Conservation (phyloP, 176 grass and related monocot genomes). For the Pharus latifolius region DNA sequence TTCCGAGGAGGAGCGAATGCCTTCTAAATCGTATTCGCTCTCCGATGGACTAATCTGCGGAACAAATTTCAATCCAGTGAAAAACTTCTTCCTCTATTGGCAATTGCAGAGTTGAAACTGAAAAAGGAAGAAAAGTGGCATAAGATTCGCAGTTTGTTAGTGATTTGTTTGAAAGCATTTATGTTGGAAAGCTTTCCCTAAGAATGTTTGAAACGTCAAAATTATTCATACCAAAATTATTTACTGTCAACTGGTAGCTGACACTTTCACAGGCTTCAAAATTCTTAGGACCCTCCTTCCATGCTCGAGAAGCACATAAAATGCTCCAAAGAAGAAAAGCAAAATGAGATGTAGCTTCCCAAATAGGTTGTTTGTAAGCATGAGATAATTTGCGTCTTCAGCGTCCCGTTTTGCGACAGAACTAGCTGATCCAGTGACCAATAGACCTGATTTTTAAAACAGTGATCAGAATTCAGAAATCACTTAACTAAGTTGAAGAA, state of each 20-base stretch:
- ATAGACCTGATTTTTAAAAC: constrained; percentile 11
- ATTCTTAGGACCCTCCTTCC: constrained; percentile 24
- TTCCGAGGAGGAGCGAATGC: neutral
- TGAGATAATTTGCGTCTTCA: constrained; percentile 3
- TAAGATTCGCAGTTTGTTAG: no score
- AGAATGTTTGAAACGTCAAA: neutral
- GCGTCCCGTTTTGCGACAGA: constrained; percentile 5
- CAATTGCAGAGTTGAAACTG: neutral
- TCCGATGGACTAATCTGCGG: neutral
- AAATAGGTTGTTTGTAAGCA: constrained; percentile 28
- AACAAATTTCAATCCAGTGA: neutral
- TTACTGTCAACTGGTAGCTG: constrained; percentile 28
- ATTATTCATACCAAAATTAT: neutral
- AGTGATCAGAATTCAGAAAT: neutral
- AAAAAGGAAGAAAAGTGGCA: no score
- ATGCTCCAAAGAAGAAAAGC: constrained; percentile 41
- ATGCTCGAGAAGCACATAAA: constrained; percentile 36
- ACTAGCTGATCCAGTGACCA: constrained; percentile 1
- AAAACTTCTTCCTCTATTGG: neutral
- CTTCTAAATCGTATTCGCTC: neutral
- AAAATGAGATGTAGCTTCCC: constrained; percentile 51
- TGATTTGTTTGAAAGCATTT: no score
- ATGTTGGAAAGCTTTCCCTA: no score
- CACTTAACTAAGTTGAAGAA: neutral
- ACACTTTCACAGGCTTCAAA: constrained; percentile 44